Percentiles rank a stretch among this genome's conserved stretches.
Evolutionary conservation across 116 monocot species (phyloP).

Genomic region (Trichopus zeylanicus): DNA sequence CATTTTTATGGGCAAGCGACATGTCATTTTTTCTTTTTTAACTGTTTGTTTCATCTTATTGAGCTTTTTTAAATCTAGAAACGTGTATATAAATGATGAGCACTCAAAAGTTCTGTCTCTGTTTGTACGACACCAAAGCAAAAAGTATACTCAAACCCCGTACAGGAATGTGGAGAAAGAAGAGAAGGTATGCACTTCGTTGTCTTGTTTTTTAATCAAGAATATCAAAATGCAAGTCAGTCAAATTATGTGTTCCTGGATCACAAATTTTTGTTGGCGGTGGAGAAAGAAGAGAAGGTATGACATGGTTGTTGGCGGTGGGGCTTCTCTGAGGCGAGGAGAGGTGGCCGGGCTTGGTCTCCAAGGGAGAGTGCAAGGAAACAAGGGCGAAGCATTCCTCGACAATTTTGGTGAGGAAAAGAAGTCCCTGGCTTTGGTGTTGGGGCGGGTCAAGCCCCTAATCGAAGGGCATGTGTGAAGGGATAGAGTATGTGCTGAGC

Average conservation of each 20-base stretch:
- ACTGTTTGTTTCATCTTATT: too few species aligned
- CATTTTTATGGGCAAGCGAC: neutral
- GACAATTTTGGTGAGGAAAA: conserved; percentile 64
- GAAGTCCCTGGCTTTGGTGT: conserved; percentile 71
- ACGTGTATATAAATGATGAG: too few species aligned
- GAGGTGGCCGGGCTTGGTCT: conserved; percentile 82
- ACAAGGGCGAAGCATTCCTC: conserved; percentile 45
- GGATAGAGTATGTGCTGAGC: conserved; percentile 61
- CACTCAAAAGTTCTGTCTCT: too few species aligned
- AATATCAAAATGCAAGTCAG: too few species aligned
- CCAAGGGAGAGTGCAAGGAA: conserved; percentile 53
- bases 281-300: too few species aligned
- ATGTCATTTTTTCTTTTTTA: too few species aligned
- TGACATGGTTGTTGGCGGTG: conserved; percentile 70
- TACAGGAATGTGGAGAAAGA: conserved; percentile 61
- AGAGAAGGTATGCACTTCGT: too few species aligned
- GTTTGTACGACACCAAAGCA: neutral
- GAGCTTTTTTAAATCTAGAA: too few species aligned
- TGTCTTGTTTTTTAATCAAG: too few species aligned
- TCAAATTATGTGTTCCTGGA: neutral
- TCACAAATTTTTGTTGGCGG: too few species aligned
- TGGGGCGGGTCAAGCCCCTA: conserved; percentile 98
- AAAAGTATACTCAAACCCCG: neutral
- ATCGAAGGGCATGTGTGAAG: conserved; percentile 90
- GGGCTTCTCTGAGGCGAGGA: conserved; percentile 51